Evolutionary conservation across 495 filamentous ascomycete species (phyloP).

Genomic region (Lasiosphaeria hispida): DNA sequence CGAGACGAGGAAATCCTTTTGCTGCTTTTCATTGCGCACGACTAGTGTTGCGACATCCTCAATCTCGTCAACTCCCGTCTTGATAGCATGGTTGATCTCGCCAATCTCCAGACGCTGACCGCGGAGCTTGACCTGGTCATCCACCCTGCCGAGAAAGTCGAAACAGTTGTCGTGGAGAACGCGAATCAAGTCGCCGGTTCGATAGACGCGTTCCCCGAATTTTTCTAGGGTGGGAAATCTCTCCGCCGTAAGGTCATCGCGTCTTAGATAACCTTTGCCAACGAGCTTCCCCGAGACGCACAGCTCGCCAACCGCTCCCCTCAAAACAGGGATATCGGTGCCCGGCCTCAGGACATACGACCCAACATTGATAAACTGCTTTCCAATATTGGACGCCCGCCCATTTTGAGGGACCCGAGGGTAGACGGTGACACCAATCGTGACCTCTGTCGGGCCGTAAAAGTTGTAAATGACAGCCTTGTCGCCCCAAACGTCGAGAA

Average conservation of each 20-base stretch:
- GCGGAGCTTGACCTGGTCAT: constrained; percentile 78
- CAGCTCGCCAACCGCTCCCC: constrained; percentile 82
- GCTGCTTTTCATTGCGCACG: constrained; percentile 52
- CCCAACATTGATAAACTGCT: constrained; percentile 77
- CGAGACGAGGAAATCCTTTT: constrained; percentile 67
- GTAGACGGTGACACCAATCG: constrained; percentile 83
- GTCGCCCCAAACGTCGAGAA: constrained; percentile 66
- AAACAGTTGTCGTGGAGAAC: constrained; percentile 68
- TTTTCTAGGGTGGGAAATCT: constrained; percentile 56
- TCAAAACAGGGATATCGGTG: constrained; percentile 64
- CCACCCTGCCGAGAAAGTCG: constrained; percentile 70
- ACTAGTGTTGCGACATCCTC: constrained; percentile 65
- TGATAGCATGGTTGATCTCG: constrained; percentile 70
- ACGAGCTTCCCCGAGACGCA: constrained; percentile 85
- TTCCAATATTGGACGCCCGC: constrained; percentile 80
- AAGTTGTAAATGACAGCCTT: constrained; percentile 68
- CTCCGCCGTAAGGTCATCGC: constrained; percentile 63
- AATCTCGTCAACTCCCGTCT: constrained; percentile 41
- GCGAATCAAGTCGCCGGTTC: constrained; percentile 77
- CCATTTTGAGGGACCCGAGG: constrained; percentile 67
- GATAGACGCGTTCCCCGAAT: constrained; percentile 60
- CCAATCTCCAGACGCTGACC: constrained; percentile 75
- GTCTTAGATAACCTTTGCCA: constrained; percentile 82
- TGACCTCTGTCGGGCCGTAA: constrained; percentile 83
- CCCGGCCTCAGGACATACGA: constrained; percentile 73